Percentiles rank a stretch among this genome's conserved stretches.
These are phyloP conservation scores for Orbilia brochopaga DNA, from an alignment of 2,329 filamentous ascomycete genomes.

Conservation along the genomic window DNA sequence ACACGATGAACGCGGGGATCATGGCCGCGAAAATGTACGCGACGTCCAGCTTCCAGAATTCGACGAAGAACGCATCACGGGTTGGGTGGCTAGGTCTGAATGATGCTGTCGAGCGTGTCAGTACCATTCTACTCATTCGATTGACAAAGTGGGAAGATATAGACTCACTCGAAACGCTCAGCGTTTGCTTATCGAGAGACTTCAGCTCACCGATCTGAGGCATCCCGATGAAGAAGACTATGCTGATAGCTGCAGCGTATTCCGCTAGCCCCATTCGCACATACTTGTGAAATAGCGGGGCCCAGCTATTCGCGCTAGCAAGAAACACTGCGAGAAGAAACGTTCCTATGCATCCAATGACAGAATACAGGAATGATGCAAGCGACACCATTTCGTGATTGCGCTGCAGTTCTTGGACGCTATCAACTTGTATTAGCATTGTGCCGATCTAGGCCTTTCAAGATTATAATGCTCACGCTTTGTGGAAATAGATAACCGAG, in stretches of 20 bases:
- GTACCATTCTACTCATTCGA: background rate
- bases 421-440: conserved; percentile 14
- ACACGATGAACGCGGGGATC: conserved; percentile 69
- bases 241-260: conserved; percentile 71
- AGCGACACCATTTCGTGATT: conserved; percentile 66
- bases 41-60: conserved; percentile 68
- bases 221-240: conserved; percentile 70
- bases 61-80: conserved; percentile 66
- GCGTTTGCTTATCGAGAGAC: conserved; percentile 65
- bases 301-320: conserved; percentile 68
- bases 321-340: conserved; percentile 69
- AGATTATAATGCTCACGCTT: conserved; percentile 59
- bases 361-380: conserved; percentile 69
- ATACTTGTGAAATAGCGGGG: conserved; percentile 68
- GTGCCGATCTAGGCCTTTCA: background rate
- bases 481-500: conserved; percentile 72
- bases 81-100: conserved; percentile 67
- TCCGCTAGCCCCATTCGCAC: conserved; percentile 68
- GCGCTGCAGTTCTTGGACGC: conserved; percentile 67
- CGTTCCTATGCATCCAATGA: conserved; percentile 69
- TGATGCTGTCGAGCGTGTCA: conserved; percentile 50
- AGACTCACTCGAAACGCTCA: conserved; percentile 61
- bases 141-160: background rate
- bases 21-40: conserved; percentile 68
- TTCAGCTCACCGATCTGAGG: conserved; percentile 68